Base-by-base conservation (phyloP, 176 grass and related monocot genomes). In the Triticum monococcum region DNA sequence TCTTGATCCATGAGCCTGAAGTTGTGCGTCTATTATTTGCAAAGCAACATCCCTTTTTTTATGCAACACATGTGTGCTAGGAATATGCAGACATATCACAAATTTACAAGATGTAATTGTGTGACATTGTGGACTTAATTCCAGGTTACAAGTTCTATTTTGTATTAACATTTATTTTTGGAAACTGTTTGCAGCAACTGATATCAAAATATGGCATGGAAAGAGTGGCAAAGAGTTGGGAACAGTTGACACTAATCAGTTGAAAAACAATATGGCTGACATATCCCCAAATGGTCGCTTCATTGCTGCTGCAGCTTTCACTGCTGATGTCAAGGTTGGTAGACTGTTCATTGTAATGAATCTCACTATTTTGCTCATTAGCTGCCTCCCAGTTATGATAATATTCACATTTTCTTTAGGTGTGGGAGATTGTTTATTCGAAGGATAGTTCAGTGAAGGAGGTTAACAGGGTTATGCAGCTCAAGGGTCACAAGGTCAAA, bases 181-280 rank as follows among this genome's bases (percentile, higher is more conserved):
- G 63, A 71, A 83, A 71, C 54, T 84, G 71, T 89, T 79, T 87
- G 80, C 90, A 99, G 97, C 76, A 75, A 96, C 90, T 78, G 92
- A 96, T 80, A 99, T 99, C 64, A 99, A 99, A 93, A 43, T 96
- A 84, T 96, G 97, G 97, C 94, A 96, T 20, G 97, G 97, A 22
- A 99, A 96, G 89, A 94, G 85, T 81, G 97, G 97, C 41, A 99
- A 96, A 80, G 90, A 94, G 65, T 81, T 99, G 46, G 97, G 94
- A 91, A 79, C 85, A 60, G 94, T 96, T 83, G 94, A 99, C 45
- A 91, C 97, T 32, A 99, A 94, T 85, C 97, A 99, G 68, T 85
- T 99, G 37, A 99, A 98, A 89, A 99, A 99, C 70, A 99, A 99
- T 79, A 99, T 99, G 97, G 94, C 92, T 94, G 69, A 84, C 64